Conservation (phyloP, 106 monocot genomes). For the Hemerocallis citrina region DNA sequence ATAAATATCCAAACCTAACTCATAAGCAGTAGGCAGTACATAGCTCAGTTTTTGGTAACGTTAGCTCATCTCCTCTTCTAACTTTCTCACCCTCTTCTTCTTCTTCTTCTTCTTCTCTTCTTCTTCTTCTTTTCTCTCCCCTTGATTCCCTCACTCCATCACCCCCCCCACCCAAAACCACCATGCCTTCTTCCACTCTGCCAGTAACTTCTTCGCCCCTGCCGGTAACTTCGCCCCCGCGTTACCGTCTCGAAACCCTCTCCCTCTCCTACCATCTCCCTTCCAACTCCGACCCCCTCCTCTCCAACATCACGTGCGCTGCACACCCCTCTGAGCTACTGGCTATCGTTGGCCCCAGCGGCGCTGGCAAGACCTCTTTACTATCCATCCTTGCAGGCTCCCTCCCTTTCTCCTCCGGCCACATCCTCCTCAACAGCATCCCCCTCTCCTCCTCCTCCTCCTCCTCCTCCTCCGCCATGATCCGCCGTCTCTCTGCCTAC, state of each 20-base stretch:
- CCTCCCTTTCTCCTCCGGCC: slow-evolving; percentile 25
- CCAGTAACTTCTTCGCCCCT: not conserved
- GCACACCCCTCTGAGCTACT: slow-evolving; percentile 64
- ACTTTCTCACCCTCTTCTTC: not conserved
- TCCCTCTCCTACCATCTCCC: slow-evolving; percentile 37
- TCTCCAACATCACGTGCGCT: slow-evolving; percentile 51
- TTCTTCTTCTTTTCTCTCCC: not conserved
- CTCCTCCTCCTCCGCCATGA: slow-evolving; percentile 24
- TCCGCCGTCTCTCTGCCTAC: slow-evolving; percentile 70
- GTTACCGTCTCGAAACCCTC: slow-evolving; percentile 56
- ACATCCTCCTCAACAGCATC: slow-evolving; percentile 51
- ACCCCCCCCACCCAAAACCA: too few relatives aligned
- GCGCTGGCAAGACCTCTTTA: slow-evolving; percentile 86
- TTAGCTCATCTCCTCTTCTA: slow-evolving; percentile 30
- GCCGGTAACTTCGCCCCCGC: slow-evolving; percentile 4
- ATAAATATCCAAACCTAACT: too few relatives aligned
- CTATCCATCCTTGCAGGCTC: slow-evolving; percentile 65
- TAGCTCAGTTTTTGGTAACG: slow-evolving; percentile 34
- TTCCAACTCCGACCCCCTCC: slow-evolving; percentile 12
- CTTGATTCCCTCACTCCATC: not conserved
- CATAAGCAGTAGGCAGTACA: too few relatives aligned
- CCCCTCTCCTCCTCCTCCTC: slow-evolving; percentile 28
- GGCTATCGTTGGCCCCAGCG: slow-evolving; percentile 85
- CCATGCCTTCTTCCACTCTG: not conserved
- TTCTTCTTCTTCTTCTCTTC: not conserved